These are phyloP conservation scores for Orobanche coerulescens DNA, from an alignment of 257 asterid genomes.

Conservation along the genomic window DNA sequence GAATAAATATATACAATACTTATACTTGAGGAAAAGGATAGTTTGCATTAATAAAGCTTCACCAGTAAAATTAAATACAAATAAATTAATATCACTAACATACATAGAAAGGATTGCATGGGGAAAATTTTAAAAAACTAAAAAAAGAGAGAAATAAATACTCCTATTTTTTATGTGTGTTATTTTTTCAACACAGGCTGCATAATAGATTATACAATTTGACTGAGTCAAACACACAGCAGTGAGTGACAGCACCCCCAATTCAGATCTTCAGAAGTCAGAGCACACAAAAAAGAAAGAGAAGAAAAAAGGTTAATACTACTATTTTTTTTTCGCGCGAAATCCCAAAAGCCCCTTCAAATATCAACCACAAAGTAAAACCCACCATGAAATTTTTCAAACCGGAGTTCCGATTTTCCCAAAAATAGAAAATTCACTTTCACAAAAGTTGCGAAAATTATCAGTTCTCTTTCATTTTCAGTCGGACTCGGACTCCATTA, in stretches of 20 bases:
- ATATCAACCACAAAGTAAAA: conserved; percentile 24
- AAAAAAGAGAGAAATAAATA: conserved; percentile 16
- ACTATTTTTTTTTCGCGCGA: conserved; percentile 41
- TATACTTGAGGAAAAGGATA: conserved; percentile 8
- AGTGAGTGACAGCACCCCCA: too few species aligned
- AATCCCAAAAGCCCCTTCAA: conserved; percentile 34
- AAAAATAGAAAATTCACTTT: conserved; percentile 33
- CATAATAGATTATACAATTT: conserved; percentile 24
- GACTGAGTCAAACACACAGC: conserved; percentile 51
- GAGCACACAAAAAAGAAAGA: conserved; percentile 22
- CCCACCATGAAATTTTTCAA: conserved; percentile 14
- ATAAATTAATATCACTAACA: conserved; percentile 15
- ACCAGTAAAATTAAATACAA: conserved; percentile 25
- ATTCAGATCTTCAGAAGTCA: conserved; percentile 49
- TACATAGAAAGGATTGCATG: conserved; percentile 24
- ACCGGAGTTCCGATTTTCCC: conserved; percentile 28
- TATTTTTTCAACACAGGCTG: conserved; percentile 7
- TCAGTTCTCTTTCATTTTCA: conserved; percentile 10
- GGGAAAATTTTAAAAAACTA: too few species aligned
- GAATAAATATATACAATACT: conserved; percentile 12
- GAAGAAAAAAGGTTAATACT: not conserved
- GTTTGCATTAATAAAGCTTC: conserved; percentile 24
- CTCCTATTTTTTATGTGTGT: not conserved
- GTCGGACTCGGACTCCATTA: not conserved
- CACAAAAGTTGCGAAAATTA: conserved; percentile 14